Conservation (phyloP, 1,139 yeast species). For the Fermentozyma sake region DNA sequence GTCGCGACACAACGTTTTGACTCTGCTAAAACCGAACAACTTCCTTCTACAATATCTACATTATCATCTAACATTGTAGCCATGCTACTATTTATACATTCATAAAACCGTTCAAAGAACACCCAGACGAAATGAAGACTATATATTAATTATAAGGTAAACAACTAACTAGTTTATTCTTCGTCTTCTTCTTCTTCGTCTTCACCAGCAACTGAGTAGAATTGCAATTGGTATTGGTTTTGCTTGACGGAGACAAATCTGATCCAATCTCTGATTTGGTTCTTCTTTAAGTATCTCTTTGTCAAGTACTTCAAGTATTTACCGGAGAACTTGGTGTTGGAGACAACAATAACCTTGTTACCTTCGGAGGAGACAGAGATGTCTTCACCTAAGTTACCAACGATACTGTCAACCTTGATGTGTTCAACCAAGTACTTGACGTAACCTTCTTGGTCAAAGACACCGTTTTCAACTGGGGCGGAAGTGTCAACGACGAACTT, state of each 20-base stretch:
- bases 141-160: too few relatives aligned
- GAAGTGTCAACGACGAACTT: conserved; percentile 95
- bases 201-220: conserved; percentile 96
- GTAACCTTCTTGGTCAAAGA: conserved; percentile 95
- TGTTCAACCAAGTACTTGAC: conserved; percentile 98
- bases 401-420: conserved; percentile 96
- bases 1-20: too few relatives aligned
- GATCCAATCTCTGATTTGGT: conserved; percentile 99
- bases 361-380: conserved; percentile 85
- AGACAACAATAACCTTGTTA: conserved; percentile 80
- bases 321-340: conserved; percentile 97
- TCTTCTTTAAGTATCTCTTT: conserved; percentile 99
- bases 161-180: conserved; percentile 3
- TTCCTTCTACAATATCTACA: too few relatives aligned
- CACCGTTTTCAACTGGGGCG: conserved; percentile 97
- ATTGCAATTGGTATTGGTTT: conserved; percentile 96
- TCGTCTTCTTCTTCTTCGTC: conserved; percentile 88
- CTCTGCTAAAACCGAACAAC: too few relatives aligned
- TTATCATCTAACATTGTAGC: too few relatives aligned
- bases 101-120: too few relatives aligned
- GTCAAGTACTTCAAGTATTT: conserved; percentile 99
- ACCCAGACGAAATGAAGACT: too few relatives aligned
- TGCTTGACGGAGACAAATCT: conserved; percentile 96
- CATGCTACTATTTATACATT: too few relatives aligned
- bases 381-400: conserved; percentile 96